Base-by-base conservation (phyloP, 768 basidiomycete species). In the Kwoniella shandongensis region DNA sequence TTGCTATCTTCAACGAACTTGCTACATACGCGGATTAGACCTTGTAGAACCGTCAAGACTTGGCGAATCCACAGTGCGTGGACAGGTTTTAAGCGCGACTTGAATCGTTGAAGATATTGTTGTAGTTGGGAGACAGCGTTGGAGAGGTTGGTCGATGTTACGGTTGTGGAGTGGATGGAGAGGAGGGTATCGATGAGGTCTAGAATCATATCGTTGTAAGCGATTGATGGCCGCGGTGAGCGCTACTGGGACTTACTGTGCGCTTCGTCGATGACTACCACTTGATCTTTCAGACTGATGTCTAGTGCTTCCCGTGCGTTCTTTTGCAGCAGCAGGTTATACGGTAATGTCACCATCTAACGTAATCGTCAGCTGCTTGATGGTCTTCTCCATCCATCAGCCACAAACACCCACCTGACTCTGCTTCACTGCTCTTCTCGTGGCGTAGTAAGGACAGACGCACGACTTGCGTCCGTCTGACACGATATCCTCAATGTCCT, bases 401-500 rank as follows among this genome's bases (percentile, higher is more conserved):
- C 7, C n/a, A n/a, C n/a, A n/a, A n/a, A 4, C 17, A 63, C 80
- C 40, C 59, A 91, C 90, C 81, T 98, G 88, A 29, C 94, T 91
- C 72, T 91, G 89, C 35, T 87, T 84, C 51, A 97, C 91, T 13
- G 92, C 91, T 51, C 83, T 80, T 40, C 96, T 80, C 7, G 91
- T 88, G 2, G 88, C 91, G 74, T 97, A 99, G 77, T 98, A 99
- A 0, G 94, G 90, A 73, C 94, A 99, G 8, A 84, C 85, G 44
- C 85, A 79, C 1, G 83, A 77, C 46, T 84, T 79, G 49, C 83
- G 81, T 1, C 96, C 96, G 1, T 85, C 78, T 7, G 74, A 75
- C 6, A 89, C 88, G 15, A 98, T 82, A 63, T 97, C 93, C 73
- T 98, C 94, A 4, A 99, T 96, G 62, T 96, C 94, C 72, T 89